Evolutionary conservation across 352 stramenopile species (phyloP), one percentile per base, ranked within the genome.

Genomic region (Phytophthora megakarya): DNA sequence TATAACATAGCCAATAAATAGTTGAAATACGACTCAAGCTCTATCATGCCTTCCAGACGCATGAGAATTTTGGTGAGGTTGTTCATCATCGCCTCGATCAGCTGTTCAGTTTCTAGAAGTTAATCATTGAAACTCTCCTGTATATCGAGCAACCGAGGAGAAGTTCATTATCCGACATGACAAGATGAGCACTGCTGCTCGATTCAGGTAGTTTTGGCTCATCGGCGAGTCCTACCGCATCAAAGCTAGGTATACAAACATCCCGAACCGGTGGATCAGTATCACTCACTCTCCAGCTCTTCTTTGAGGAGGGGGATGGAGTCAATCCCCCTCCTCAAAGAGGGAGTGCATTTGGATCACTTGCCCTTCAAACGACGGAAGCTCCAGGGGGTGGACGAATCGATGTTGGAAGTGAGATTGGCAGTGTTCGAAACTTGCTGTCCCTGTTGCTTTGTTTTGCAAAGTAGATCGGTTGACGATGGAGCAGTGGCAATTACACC

Each of bases 51-150:
- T 56, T 93, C 81, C 2, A 93, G 66, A 11, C 79, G 76, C 37
- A 88, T 64, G 26, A 93, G 59, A 40, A 90, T 86, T 62, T 89
- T 91, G 39, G 76, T 86, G 13, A 93, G 59, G 44, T 84, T 77
- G 54, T 86, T 73, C 4, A 93, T 50, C 56, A 91, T 91, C 3
- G 73, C 61, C 43, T 93, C 84, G n/a, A 91, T 67, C 6, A 81
- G 76, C 28, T 81, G 69, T 55, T 93, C 84, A 1, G 80, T 88
- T 50, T 89, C 81, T 21, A 78, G 18, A 44, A 93, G 52, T 1
- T 75, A 76, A 3, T 80, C 72, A 28, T 93, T 78, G n/a, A 80
- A 83, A 5, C 60, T 75, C 15, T 77, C 76, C 45, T 93, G 78
- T 60, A 93, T 78, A 18, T 88, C 69, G 10, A 73, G 62, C 9